A percentile compares a stretch with the other conserved stretches of the same genome.
phyloP scores from a whole-genome alignment of 495 filamentous ascomycete species.

The Beverwykella pulmonaria region DNA sequence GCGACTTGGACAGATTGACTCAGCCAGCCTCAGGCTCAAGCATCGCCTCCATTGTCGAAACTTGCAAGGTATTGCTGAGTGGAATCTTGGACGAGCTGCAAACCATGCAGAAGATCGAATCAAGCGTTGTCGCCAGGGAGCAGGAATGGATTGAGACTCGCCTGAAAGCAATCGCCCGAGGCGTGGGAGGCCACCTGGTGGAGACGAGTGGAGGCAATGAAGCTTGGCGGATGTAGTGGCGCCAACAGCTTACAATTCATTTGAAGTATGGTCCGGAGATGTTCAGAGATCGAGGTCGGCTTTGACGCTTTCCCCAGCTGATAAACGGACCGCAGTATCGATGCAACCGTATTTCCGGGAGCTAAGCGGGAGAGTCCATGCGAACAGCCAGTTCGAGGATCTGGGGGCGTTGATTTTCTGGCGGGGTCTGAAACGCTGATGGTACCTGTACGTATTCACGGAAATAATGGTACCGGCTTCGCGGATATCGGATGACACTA shows the following conservation, averaged over 20 bases:
- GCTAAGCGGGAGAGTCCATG: too few relatives aligned
- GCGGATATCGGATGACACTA: not conserved
- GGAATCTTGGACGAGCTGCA: slow-evolving; percentile 31
- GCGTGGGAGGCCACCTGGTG: slow-evolving; percentile 12
- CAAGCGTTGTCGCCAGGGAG: slow-evolving; percentile 22
- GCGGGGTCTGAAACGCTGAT: too few relatives aligned
- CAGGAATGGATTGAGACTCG: slow-evolving; percentile 33
- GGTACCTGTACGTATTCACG: too few relatives aligned
- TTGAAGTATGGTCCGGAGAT: not conserved
- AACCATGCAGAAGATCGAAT: slow-evolving; percentile 28
- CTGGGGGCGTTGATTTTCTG: not conserved
- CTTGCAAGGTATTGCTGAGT: slow-evolving; percentile 24
- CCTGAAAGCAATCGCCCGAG: slow-evolving; percentile 23
- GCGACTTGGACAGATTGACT: slow-evolving; percentile 32
- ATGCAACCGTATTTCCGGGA: too few relatives aligned
- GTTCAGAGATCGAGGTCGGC: not conserved
- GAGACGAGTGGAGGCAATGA: slow-evolving; percentile 10
- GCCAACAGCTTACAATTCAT: not conserved
- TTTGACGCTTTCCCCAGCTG: not conserved
- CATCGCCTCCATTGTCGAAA: slow-evolving; percentile 24
- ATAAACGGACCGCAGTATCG: too few relatives aligned
- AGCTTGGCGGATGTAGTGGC: slow-evolving; percentile 29
- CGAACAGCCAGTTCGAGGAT: not conserved
- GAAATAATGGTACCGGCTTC: not conserved
- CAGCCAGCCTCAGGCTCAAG: slow-evolving; percentile 31